A percentile compares a stretch with the other conserved stretches of the same genome.
Conservation (phyloP, 2,329 filamentous ascomycete species). For the Lizonia empirigonia region DNA sequence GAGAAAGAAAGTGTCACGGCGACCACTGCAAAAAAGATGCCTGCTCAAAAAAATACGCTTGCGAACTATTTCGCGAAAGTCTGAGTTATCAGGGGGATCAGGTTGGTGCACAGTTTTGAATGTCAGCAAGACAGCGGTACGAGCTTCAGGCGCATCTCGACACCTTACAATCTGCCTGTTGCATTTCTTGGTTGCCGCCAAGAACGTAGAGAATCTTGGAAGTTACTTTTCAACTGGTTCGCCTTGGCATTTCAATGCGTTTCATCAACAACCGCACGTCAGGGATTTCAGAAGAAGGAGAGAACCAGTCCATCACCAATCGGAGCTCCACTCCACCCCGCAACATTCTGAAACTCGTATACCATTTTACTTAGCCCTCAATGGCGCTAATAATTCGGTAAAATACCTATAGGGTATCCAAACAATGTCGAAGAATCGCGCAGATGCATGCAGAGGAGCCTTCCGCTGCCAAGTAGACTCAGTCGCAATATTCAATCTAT, state of each 20-base stretch:
- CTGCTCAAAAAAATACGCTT: constrained; percentile 41
- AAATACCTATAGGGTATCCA: constrained; percentile 24
- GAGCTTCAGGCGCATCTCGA: background rate
- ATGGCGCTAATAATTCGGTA: constrained; percentile 25
- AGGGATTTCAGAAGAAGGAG: constrained; percentile 12
- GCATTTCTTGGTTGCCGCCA: background rate
- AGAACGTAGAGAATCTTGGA: background rate
- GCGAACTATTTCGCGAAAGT: constrained; percentile 40
- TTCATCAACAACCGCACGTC: constrained; percentile 11
- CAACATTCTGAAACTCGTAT: constrained; percentile 27
- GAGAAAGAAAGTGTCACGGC: constrained; percentile 24
- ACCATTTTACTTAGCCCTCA: constrained; percentile 20
- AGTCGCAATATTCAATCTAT: constrained; percentile 27
- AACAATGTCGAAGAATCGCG: constrained; percentile 22
- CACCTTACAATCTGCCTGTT: background rate
- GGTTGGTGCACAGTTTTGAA: too few species aligned
- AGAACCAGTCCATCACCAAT: constrained; percentile 14
- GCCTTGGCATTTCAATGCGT: constrained; percentile 19
- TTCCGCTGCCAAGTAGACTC: constrained; percentile 26
- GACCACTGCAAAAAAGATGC: constrained; percentile 42
- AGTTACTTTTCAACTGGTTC: background rate
- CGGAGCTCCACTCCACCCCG: constrained; percentile 20
- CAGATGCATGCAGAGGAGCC: constrained; percentile 16
- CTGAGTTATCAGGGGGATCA: too few species aligned
- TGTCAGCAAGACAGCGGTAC: background rate